phyloP scores from a whole-genome alignment of 1,284 basidiomycete species.

The Ustilago bromivora region DNA sequence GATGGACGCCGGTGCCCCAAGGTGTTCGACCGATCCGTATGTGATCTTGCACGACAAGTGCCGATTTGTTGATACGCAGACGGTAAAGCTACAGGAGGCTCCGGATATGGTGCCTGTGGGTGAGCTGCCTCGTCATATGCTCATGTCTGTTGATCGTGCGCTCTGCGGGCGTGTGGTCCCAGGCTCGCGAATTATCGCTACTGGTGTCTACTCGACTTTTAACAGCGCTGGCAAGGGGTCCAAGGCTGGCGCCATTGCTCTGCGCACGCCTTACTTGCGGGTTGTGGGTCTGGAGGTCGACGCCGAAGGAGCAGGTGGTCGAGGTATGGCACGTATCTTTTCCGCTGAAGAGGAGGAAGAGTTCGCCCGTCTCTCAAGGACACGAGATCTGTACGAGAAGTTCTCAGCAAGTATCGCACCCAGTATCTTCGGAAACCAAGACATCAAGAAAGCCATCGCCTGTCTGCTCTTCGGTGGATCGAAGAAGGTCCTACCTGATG shows the following conservation, averaged over 20 bases:
- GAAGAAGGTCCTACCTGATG: constrained; percentile 97
- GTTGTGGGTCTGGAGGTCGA: constrained; percentile 91
- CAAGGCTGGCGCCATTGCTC: constrained; percentile 75
- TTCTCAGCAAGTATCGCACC: constrained; percentile 95
- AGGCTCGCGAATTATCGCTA: constrained; percentile 91
- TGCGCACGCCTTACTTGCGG: constrained; percentile 93
- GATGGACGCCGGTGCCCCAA: constrained; percentile 76
- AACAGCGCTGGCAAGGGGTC: constrained; percentile 75
- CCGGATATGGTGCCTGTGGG: constrained; percentile 99
- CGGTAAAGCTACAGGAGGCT: constrained; percentile 96
- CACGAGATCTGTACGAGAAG: constrained; percentile 90
- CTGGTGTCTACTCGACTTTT: constrained; percentile 97
- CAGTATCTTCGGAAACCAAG: constrained; percentile 94
- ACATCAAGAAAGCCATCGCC: constrained; percentile 97
- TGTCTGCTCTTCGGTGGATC: constrained; percentile 96
- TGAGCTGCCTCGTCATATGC: constrained; percentile 95
- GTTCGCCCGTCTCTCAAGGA: constrained; percentile 88
- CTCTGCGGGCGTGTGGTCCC: constrained; percentile 76
- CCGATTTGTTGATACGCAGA: constrained; percentile 93
- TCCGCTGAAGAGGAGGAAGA: constrained; percentile 97
- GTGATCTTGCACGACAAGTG: constrained; percentile 96
- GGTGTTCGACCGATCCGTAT: constrained; percentile 95
- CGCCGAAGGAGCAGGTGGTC: constrained; percentile 75
- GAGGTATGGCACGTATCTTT: constrained; percentile 78
- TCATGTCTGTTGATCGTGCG: constrained; percentile 83